Conservation (phyloP, 495 filamentous ascomycete species). For the Neurospora sp. region DNA sequence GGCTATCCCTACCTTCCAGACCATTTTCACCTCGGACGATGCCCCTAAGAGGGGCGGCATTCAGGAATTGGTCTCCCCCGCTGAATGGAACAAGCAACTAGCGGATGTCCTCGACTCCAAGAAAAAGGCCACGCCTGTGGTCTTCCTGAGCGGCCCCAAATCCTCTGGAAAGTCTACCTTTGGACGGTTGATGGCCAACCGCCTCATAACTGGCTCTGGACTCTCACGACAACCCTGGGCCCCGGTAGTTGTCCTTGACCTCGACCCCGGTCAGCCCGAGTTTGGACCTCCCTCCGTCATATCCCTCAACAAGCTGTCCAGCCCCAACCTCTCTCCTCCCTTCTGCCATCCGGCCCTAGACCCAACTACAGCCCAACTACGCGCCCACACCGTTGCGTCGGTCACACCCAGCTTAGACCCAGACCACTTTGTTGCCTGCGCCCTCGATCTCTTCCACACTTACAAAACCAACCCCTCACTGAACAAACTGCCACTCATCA, state of each 20-base stretch:
- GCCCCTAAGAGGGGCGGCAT: conserved; percentile 34
- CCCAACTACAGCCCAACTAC: conserved; percentile 22
- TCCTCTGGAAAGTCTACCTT: conserved; percentile 84
- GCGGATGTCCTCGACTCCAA: conserved; percentile 27
- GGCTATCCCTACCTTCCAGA: conserved; percentile 24
- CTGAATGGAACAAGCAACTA: conserved; percentile 52
- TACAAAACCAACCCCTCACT: conserved; percentile 39
- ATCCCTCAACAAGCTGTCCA: conserved; percentile 54
- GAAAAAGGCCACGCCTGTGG: conserved; percentile 29
- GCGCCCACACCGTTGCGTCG: conserved; percentile 65
- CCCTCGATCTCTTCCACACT: conserved; percentile 54
- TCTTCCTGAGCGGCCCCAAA: conserved; percentile 70
- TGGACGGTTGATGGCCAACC: conserved; percentile 63
- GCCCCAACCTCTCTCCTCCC: conserved; percentile 61
- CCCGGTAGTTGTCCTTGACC: conserved; percentile 57
- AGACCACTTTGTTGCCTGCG: conserved; percentile 57
- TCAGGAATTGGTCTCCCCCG: conserved; percentile 51
- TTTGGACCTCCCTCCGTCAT: conserved; percentile 68
- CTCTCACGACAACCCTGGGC: conserved; percentile 19
- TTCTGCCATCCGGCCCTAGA: conserved; percentile 56
- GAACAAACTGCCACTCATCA: conserved; percentile 49
- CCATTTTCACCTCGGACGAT: conserved; percentile 38
- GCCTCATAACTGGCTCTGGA: conserved; percentile 45
- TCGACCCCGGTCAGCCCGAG: conserved; percentile 80
- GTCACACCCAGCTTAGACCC: conserved; percentile 61